Evolutionary conservation across 2,329 filamentous ascomycete species (phyloP).

Genomic region (Dactylellina drechsleri): DNA sequence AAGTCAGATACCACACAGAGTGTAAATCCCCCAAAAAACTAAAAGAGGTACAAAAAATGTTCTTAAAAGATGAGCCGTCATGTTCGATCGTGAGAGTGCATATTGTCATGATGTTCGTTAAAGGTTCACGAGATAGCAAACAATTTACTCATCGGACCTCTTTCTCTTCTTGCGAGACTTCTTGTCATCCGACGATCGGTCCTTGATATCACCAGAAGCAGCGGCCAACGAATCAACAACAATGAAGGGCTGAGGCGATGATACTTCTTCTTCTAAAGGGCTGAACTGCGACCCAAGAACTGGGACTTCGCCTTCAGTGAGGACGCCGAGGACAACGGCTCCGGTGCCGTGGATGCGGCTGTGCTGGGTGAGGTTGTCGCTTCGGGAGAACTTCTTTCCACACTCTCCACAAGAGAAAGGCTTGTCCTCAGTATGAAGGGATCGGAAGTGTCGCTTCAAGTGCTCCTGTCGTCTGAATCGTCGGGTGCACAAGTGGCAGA

Average conservation of each 20-base stretch:
- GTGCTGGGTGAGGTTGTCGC: conserved; percentile 96
- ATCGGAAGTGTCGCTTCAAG: conserved; percentile 97
- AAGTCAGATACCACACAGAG: conserved; percentile 59
- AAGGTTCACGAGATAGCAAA: conserved; percentile 56
- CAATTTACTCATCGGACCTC: conserved; percentile 61
- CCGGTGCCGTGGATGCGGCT: conserved; percentile 91
- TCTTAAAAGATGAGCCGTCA: conserved; percentile 50
- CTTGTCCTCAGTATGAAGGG: conserved; percentile 98
- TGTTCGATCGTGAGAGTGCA: conserved; percentile 56
- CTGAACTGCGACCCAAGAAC: conserved; percentile 56
- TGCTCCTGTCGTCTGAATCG: conserved; percentile 98
- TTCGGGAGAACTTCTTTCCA: conserved; percentile 98
- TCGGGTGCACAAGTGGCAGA: conserved; percentile 94
- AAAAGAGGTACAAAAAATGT: conserved; percentile 54
- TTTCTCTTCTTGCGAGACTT: conserved; percentile 63
- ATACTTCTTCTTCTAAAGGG: conserved; percentile 69
- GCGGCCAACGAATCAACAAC: conserved; percentile 83
- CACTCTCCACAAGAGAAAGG: conserved; percentile 97
- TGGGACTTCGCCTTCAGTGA: conserved; percentile 76
- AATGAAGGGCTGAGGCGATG: conserved; percentile 68
- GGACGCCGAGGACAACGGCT: conserved; percentile 83
- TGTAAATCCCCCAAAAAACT: conserved; percentile 55
- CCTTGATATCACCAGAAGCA: conserved; percentile 69
- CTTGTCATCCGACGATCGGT: conserved; percentile 60
- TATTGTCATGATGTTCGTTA: conserved; percentile 52